These are phyloP conservation scores for Lentinula boryana DNA, from an alignment of 768 basidiomycete genomes.

Conservation along the genomic window DNA sequence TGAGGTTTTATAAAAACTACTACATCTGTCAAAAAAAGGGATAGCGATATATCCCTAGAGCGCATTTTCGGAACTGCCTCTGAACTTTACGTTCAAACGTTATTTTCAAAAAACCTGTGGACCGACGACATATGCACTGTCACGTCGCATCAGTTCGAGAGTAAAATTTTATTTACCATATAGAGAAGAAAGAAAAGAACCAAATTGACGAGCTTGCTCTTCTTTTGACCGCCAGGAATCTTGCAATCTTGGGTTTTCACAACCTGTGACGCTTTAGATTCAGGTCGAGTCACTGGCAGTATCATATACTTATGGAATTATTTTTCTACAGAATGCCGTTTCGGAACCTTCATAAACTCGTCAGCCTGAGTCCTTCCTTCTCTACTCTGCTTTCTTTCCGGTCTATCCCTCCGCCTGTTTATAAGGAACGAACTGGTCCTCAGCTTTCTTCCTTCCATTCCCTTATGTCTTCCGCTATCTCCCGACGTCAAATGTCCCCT, in stretches of 20 bases:
- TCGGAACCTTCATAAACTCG: conserved; percentile 14
- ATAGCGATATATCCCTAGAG: background rate
- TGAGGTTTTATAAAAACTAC: background rate
- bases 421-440: no score
- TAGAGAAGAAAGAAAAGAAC: conserved; percentile 13
- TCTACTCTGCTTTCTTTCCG: conserved; percentile 16
- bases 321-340: background rate
- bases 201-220: no score
- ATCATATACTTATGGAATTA: conserved; percentile 4
- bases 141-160: conserved; percentile 7
- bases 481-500: conserved; percentile 27
- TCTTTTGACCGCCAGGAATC: background rate
- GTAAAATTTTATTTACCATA: conserved; percentile 5
- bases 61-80: background rate
- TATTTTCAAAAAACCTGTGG: background rate
- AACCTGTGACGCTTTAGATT: conserved; percentile 21
- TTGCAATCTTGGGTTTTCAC: conserved; percentile 5
- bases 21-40: conserved; percentile 2
- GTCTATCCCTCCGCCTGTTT: conserved; percentile 25
- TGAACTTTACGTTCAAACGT: background rate
- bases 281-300: conserved; percentile 30
- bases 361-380: conserved; percentile 22
- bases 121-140: conserved; percentile 6
- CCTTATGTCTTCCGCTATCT: conserved; percentile 33
- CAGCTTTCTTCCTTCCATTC: conserved; percentile 18